A percentile compares a stretch with the other conserved stretches of the same genome.
phyloP scores from a whole-genome alignment of 768 basidiomycete genomes.

The Boletus rubroflammeus region DNA sequence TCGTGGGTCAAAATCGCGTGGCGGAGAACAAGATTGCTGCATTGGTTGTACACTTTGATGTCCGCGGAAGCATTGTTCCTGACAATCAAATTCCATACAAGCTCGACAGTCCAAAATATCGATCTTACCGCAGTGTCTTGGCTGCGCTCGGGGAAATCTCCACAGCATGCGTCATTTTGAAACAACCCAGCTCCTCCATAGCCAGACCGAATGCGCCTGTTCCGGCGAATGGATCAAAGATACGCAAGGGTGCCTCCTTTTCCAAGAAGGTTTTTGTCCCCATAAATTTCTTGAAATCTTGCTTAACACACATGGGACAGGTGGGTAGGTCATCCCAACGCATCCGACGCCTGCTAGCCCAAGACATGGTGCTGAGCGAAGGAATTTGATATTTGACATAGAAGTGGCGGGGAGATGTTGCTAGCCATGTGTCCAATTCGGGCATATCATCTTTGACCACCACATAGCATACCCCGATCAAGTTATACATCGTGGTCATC shows the following conservation, averaged over 20 bases:
- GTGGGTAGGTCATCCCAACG: constrained; percentile 36
- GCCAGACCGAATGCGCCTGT: constrained; percentile 61
- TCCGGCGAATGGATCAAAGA: constrained; percentile 44
- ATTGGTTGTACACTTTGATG: constrained; percentile 63
- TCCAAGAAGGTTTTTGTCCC: constrained; percentile 32
- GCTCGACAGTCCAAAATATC: neutral
- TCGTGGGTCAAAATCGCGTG: constrained; percentile 53
- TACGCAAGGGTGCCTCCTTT: constrained; percentile 25
- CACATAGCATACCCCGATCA: constrained; percentile 51
- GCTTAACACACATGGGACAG: constrained; percentile 43
- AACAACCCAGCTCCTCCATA: constrained; percentile 50
- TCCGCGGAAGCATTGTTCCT: constrained; percentile 51
- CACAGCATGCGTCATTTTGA: constrained; percentile 60
- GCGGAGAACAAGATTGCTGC: constrained; percentile 58
- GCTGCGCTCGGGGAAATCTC: constrained; percentile 79
- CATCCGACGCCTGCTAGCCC: constrained; percentile 36
- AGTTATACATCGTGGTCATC: constrained; percentile 31
- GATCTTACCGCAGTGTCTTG: constrained; percentile 52
- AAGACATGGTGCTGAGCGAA: constrained; percentile 35
- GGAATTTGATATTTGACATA: constrained; percentile 53
- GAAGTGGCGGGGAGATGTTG: constrained; percentile 54
- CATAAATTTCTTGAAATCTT: constrained; percentile 31
- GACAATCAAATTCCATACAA: constrained; percentile 4
- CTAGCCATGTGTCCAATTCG: constrained; percentile 45
- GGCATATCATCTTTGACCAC: constrained; percentile 34